Conservation (phyloP, 148 eudicot species). For the Beta vulgaris region DNA sequence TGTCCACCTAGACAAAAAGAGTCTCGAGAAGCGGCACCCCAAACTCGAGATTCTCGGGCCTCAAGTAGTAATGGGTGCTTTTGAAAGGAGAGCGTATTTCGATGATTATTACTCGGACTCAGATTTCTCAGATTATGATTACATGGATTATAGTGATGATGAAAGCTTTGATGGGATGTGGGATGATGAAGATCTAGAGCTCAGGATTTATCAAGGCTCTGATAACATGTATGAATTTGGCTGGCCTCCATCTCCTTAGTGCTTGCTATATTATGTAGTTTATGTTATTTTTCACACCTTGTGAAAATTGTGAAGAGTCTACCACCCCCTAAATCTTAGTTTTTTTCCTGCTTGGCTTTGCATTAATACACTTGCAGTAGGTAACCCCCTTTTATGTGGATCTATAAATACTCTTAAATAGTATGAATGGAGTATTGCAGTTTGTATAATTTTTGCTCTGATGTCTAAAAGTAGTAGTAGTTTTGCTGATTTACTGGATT, state of each 20-base stretch:
- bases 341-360: slow-evolving; percentile 15
- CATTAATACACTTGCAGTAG: slow-evolving; percentile 6
- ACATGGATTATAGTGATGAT: slow-evolving; percentile 50
- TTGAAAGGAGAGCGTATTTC: slow-evolving; percentile 29
- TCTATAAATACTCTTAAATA: slow-evolving; percentile 13
- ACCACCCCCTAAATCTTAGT: not conserved
- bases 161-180: slow-evolving; percentile 58
- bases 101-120: slow-evolving; percentile 53
- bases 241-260: slow-evolving; percentile 65
- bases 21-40: slow-evolving; percentile 45
- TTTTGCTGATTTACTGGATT: too few relatives aligned
- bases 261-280: not conserved
- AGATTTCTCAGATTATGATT: slow-evolving; percentile 55
- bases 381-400: slow-evolving; percentile 23
- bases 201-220: slow-evolving; percentile 39
- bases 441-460: slow-evolving; percentile 20
- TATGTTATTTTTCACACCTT: slow-evolving; percentile 19
- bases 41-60: slow-evolving; percentile 58
- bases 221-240: slow-evolving; percentile 41
- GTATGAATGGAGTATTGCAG: slow-evolving; percentile 26
- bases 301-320: slow-evolving; percentile 24
- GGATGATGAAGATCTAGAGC: slow-evolving; percentile 53
- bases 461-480: too few relatives aligned
- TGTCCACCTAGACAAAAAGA: slow-evolving; percentile 54
- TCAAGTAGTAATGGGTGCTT: slow-evolving; percentile 42